Evolutionary conservation across 2,329 filamentous ascomycete species (phyloP), one percentile per base, ranked within the genome.

Genomic region (Aureobasidium leucospermi): DNA sequence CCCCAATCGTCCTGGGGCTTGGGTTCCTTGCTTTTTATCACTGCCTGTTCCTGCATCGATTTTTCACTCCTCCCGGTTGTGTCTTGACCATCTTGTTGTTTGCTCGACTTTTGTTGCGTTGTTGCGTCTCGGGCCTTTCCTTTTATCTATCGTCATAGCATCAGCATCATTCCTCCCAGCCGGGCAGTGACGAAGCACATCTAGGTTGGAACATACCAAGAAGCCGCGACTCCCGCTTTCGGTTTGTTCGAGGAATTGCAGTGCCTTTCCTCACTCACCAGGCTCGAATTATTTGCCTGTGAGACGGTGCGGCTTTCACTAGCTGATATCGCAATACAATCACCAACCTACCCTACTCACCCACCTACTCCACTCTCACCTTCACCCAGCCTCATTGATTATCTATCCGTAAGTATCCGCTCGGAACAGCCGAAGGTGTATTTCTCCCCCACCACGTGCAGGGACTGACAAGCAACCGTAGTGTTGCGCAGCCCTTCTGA

Each of bases 401-500:
- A 60, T 65, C 62, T 66, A 68, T 69, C 67, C 61, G 69, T 70
- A 67, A 65, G 69, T 71, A 61, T 39, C 43, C 42, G 55, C 31
- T 23, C 52, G 4, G 23, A n/a, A 16, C 51, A n/a, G 52, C 36
- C 41, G 32, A 52, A 60, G 55, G 42, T 29, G 38, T 47, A 48
- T 58, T 52, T 19, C 32, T 48, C 45, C n/a, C 39, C 23, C 23
- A 23, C 16, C 51, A 57, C 39, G 52, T 57, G 41, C 32, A 10
- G 15, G 16, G 34, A 41, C 55, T 58, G 36, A 58, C 55, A 8
- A 48, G 43, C 55, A 58, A 58, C 34, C 32, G 9, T 46, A 62
- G 60, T 56, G 57, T 62, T 59, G 57, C 39, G 38, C 51, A 62
- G 60, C 68, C 67, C 67, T 74, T 72, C 71, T 78, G 75, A 78